Percentiles rank a stretch among this genome's conserved stretches.
phyloP scores from a whole-genome alignment of 306 rosid genomes.

The Abrus precatorius region DNA sequence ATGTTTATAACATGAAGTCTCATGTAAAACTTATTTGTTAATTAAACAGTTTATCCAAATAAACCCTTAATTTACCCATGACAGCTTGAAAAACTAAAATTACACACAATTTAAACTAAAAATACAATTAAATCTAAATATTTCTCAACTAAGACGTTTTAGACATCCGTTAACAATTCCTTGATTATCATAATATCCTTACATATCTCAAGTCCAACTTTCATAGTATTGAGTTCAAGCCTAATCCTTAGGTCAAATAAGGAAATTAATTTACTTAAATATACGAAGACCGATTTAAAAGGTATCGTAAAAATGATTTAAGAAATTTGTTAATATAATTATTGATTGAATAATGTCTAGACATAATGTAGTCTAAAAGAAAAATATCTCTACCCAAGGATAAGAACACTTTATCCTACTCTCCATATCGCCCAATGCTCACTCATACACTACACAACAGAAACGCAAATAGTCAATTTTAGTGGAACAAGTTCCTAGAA shows the following conservation, averaged over 20 bases:
- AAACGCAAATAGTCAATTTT: background rate
- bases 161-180: too few species aligned
- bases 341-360: background rate
- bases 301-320: background rate
- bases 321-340: slow-evolving; percentile 1
- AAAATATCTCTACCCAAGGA: background rate
- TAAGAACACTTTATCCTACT: background rate
- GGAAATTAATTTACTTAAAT: background rate
- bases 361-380: background rate
- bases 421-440: background rate
- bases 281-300: background rate
- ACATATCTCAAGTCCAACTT: background rate
- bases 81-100: too few species aligned
- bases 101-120: too few species aligned
- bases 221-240: background rate
- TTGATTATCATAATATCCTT: background rate
- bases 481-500: background rate
- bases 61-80: too few species aligned
- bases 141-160: too few species aligned
- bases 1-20: too few species aligned
- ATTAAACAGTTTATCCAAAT: too few species aligned
- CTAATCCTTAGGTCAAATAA: background rate
- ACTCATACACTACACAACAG: background rate
- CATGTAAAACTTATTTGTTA: too few species aligned
- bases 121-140: too few species aligned